Evolutionary conservation across 345 rosid species (phyloP), one percentile per base, ranked within the genome.

Genomic region (Salix purpurea): DNA sequence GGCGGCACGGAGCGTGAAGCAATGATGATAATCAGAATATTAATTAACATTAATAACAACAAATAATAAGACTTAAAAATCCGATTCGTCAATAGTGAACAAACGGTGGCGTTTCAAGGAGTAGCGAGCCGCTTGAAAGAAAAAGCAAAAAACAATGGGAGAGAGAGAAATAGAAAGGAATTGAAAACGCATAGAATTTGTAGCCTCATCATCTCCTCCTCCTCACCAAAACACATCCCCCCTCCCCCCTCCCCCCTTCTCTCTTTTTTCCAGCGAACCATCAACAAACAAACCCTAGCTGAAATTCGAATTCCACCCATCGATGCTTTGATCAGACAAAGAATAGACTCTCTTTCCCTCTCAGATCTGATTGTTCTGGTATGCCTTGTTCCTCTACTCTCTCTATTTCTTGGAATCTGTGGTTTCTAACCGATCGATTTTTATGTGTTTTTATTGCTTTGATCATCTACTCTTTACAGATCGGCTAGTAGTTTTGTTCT

Each of bases 341-440:
- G 13, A 24, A 19, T 30, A 21, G 12, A 54, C 26, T 70, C 58
- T 48, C 69, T 66, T 34, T 46, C 52, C 18, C 65, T 46, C 52
- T 46, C 69, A 74, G 85, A 81, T 87, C 87, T 79, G 82, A 42
- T 71, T 62, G 32, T 19, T 3, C 71, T 56, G 85, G 88, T 80
- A 21, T 23, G 79, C n/a, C 21, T 24, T 34, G 28, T 68, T 12
- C 52, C 21, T 39, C 14, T 64, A 34, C 21, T 16, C 26, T 2
- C 44, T n/a, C 7, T 24, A 34, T 23, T 52, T 3, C 28, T 48
- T 65, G 6, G 3, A n/a, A 28, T 64, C 1, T 4, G 30, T 19
- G 18, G 46, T 52, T 6, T 19, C 67, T 69, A 13, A 19, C 16
- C 58, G 60, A 14, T 70, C 3, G 64, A 34, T 50, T 65, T 40